A percentile compares a stretch with the other conserved stretches of the same genome.
phyloP scores from a whole-genome alignment of 1,139 yeast genomes.

The Lizanozyma gosingica region DNA sequence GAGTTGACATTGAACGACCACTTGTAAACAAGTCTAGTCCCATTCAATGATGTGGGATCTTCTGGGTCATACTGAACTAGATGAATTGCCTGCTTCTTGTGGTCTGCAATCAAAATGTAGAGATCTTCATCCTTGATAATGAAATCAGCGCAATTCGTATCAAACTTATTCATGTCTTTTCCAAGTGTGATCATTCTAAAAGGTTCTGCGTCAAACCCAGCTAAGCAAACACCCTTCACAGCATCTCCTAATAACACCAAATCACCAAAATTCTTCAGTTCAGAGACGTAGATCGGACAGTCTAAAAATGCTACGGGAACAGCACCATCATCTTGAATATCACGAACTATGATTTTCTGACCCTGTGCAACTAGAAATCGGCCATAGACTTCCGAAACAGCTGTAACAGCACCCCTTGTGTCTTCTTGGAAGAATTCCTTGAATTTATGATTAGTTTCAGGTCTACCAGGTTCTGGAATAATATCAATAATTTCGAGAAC shows the following conservation, averaged over 20 bases:
- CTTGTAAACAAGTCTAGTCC: slow-evolving; percentile 63
- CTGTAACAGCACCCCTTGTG: slow-evolving; percentile 78
- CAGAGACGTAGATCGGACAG: slow-evolving; percentile 69
- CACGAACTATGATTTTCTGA: slow-evolving; percentile 74
- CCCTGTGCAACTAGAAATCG: slow-evolving; percentile 82
- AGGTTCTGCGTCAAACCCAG: slow-evolving; percentile 94
- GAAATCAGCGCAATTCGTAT: slow-evolving; percentile 62
- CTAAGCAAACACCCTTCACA: slow-evolving; percentile 69
- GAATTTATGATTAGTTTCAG: slow-evolving; percentile 74
- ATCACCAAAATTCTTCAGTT: slow-evolving; percentile 77
- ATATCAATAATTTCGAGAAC: slow-evolving; percentile 72
- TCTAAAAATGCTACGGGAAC: slow-evolving; percentile 94
- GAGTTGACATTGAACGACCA: slow-evolving; percentile 67
- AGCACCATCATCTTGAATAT: slow-evolving; percentile 73
- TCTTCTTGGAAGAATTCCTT: slow-evolving; percentile 70
- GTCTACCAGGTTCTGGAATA: slow-evolving; percentile 84
- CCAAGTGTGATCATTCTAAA: slow-evolving; percentile 76
- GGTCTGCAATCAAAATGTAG: slow-evolving; percentile 62
- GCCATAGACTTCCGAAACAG: slow-evolving; percentile 76
- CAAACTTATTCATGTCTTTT: slow-evolving; percentile 57
- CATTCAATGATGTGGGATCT: slow-evolving; percentile 74
- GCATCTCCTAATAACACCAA: slow-evolving; percentile 73
- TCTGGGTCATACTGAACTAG: slow-evolving; percentile 87
- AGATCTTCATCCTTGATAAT: slow-evolving; percentile 63
- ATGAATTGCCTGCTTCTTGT: slow-evolving; percentile 53